phyloP scores from a whole-genome alignment of 1,284 basidiomycete species.

The Ustilago hordei region DNA sequence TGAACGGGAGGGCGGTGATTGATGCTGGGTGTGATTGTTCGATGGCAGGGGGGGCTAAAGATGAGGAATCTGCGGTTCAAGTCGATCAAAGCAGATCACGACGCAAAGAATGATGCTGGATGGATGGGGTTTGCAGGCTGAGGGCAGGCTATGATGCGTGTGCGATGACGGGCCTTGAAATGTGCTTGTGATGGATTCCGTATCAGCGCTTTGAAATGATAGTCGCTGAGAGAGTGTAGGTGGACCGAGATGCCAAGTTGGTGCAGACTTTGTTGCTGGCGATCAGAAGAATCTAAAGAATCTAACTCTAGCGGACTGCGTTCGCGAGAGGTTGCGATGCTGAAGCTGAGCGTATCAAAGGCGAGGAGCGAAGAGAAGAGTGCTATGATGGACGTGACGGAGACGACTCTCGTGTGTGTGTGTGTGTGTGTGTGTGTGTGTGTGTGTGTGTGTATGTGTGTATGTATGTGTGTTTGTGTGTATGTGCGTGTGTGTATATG shows the following conservation, averaged over 20 bases:
- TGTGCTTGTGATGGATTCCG: neutral
- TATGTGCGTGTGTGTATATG: neutral
- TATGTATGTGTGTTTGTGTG: neutral
- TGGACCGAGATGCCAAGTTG: neutral
- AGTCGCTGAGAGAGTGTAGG: neutral
- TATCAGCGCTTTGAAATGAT: neutral
- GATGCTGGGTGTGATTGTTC: neutral
- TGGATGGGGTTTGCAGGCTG: neutral
- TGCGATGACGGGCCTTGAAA: neutral
- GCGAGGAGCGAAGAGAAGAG: neutral
- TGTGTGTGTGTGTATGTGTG: too few species aligned
- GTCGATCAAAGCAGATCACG: neutral
- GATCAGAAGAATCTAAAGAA: neutral
- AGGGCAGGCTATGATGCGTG: neutral
- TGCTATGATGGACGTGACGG: neutral
- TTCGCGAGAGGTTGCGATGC: neutral
- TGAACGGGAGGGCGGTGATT: slow-evolving; percentile 3
- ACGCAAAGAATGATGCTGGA: neutral
- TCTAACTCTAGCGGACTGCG: neutral
- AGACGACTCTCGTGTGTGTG: slow-evolving; percentile 3
- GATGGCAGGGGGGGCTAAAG: neutral
- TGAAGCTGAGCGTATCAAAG: neutral
- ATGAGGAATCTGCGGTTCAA: neutral
- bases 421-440: neutral
- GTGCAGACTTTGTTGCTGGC: neutral